Evolutionary conservation across 192 early-diverging fungal species (phyloP), one percentile per base, ranked within the genome.

Genomic region (Kappamyces sp.): DNA sequence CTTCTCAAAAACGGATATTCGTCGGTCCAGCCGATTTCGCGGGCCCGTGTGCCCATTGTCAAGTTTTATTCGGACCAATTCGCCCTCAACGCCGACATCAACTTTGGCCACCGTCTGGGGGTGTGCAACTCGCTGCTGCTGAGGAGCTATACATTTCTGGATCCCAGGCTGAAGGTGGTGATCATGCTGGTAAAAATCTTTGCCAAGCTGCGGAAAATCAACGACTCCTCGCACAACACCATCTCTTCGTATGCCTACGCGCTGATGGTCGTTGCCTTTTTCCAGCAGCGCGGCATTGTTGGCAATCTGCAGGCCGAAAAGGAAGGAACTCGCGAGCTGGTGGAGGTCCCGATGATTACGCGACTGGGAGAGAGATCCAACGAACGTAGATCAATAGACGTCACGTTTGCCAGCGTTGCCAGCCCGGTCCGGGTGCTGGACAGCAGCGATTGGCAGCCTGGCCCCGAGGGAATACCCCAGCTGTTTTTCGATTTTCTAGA

Each of bases 121-220:
- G 66, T 72, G 3, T 35, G 65, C 46, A 79, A 79, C 52, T 75
- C 72, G 38, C 4, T 37, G 12, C 45, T 79, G 49, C 38, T 79
- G 9, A 5, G 36, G 11, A 58, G 66, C 33, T 79, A 79, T 36
- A 64, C 69, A 11, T 9, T 31, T 34, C 5, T 75, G 32, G 70
- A 75, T 60, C 67, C 62, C 7, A 38, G 67, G 36, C 48, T 74
- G 39, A 43, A 61, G 36, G 67, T 67, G n/a, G 39, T 79, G 41
- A 70, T 79, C 59, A 59, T 75, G 57, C 45, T 79, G 33, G 43
- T 79, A 22, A 79, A 79, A 41, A 22, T 59, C 29, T 79, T 69
- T 69, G 72, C 76, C 4, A 67, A 57, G 41, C 55, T 33, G 36
- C 35, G 71, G 0, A 60, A 73, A 33, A 57, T 79, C 15, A 79